Evolutionary conservation across 805 yeast genomes (phyloP).

Genomic region (Nakazawaea ishiwadae): DNA sequence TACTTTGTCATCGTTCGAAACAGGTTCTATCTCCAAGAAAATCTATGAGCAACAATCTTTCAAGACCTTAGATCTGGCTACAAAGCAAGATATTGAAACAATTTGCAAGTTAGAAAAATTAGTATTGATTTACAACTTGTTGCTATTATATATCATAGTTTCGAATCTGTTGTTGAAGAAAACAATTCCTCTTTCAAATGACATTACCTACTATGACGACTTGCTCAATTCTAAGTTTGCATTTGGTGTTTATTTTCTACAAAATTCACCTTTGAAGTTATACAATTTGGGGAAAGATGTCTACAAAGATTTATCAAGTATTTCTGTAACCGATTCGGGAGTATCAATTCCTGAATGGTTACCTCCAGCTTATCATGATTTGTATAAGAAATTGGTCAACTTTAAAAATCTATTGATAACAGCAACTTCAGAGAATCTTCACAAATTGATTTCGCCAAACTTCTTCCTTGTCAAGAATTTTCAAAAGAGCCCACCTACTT

Average conservation of each 20-base stretch:
- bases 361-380: constrained; percentile 12
- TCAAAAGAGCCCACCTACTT: constrained; percentile 9
- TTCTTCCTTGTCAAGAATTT: constrained; percentile 19
- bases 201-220: constrained; percentile 43
- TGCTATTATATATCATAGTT: constrained; percentile 15
- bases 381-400: not conserved
- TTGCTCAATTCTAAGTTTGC: constrained; percentile 28
- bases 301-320: constrained; percentile 21
- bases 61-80: not conserved
- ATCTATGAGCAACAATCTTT: not conserved
- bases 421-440: not conserved
- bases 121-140: constrained; percentile 18
- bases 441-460: constrained; percentile 19
- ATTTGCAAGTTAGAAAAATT: constrained; percentile 18
- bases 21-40: not conserved
- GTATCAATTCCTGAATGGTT: constrained; percentile 21
- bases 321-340: constrained; percentile 15
- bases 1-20: not conserved
- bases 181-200: constrained; percentile 39
- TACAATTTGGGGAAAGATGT: constrained; percentile 16
- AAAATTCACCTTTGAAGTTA: constrained; percentile 29
- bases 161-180: constrained; percentile 28
- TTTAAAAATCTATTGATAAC: not conserved
- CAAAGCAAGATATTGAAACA: not conserved
- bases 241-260: constrained; percentile 33